Percentiles rank a stretch among this genome's conserved stretches.
Evolutionary conservation across 257 asterid species (phyloP).

Genomic region (Jaltomata sinuosa): DNA sequence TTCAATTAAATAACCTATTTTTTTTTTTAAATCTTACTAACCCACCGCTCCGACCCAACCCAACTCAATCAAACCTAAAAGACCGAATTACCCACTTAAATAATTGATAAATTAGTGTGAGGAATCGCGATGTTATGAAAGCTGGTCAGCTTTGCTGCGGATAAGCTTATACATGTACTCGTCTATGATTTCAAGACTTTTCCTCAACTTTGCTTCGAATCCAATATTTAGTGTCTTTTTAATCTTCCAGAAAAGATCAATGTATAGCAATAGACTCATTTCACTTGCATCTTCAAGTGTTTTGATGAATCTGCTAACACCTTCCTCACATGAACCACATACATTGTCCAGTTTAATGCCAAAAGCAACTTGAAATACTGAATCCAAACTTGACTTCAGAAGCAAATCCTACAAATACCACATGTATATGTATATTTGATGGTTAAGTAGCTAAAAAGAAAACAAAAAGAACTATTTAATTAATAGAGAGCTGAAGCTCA

Average conservation of each 20-base stretch:
- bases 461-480: too few species aligned
- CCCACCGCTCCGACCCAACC: too few species aligned
- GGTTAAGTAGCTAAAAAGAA: too few species aligned
- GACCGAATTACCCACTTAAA: too few species aligned
- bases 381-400: constrained; percentile 44
- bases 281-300: constrained; percentile 55
- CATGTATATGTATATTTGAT: neutral
- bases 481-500: neutral
- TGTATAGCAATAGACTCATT: constrained; percentile 34
- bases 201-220: constrained; percentile 37
- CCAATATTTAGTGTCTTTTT: constrained; percentile 41
- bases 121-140: constrained; percentile 5
- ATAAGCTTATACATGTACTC: constrained; percentile 38
- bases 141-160: constrained; percentile 31
- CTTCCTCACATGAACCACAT: too few species aligned
- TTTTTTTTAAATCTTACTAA: too few species aligned
- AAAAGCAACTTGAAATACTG: too few species aligned
- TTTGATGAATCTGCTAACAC: constrained; percentile 26
- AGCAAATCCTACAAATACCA: constrained; percentile 28
- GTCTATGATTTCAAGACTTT: constrained; percentile 27
- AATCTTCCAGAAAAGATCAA: constrained; percentile 44
- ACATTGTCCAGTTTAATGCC: too few species aligned
- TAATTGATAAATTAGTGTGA: too few species aligned
- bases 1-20: too few species aligned
- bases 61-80: too few species aligned